Conservation (phyloP, 2,329 filamentous ascomycete species). For the Pestalotiopsis sp. region DNA sequence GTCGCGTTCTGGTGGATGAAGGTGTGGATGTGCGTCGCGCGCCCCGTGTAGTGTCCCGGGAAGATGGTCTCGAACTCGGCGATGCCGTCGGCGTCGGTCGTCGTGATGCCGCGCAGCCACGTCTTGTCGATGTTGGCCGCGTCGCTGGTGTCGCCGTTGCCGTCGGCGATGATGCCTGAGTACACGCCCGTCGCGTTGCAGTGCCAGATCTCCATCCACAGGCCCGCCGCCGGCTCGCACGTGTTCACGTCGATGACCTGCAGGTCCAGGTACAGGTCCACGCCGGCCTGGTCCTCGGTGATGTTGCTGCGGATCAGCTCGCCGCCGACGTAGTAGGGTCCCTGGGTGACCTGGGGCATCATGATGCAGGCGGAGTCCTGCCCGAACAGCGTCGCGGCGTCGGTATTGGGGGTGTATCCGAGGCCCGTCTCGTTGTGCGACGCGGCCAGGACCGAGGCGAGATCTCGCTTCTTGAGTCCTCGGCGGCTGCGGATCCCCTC, state of each 20-base stretch:
- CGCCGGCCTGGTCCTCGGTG: constrained; percentile 46
- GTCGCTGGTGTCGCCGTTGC: constrained; percentile 43
- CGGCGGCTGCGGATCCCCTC: background rate
- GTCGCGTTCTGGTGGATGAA: constrained; percentile 43
- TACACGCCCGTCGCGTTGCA: constrained; percentile 50
- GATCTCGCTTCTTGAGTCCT: constrained; percentile 32
- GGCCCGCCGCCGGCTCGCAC: constrained; percentile 49
- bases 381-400: constrained; percentile 39
- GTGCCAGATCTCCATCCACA: constrained; percentile 53
- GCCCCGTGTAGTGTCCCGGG: constrained; percentile 45
- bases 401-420: constrained; percentile 33
- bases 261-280: constrained; percentile 50
- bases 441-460: background rate
- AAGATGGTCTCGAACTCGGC: constrained; percentile 43
- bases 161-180: constrained; percentile 43
- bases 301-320: constrained; percentile 52
- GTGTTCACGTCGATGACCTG: constrained; percentile 56
- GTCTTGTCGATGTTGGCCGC: constrained; percentile 43
- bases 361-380: constrained; percentile 49
- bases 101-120: constrained; percentile 43
- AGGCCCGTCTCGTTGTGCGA: background rate
- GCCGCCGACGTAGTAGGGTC: constrained; percentile 56
- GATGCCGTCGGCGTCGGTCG: constrained; percentile 38
- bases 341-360: constrained; percentile 52
- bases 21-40: constrained; percentile 51